Percentiles rank a stretch among this genome's conserved stretches.
Conservation (phyloP, 1,139 yeast genomes). For the Saccharomyces pastorianus region DNA sequence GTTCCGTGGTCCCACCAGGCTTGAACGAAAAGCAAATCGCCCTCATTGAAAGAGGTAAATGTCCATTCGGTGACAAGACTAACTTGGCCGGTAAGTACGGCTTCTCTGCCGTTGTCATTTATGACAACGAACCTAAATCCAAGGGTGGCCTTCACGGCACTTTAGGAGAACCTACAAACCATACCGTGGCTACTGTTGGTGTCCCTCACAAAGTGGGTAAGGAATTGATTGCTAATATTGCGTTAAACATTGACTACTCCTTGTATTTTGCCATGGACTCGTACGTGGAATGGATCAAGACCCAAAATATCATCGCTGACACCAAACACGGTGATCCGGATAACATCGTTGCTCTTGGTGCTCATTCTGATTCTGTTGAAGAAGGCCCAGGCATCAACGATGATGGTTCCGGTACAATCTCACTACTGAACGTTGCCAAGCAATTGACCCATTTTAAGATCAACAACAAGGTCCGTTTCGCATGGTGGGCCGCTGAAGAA, state of each 20-base stretch:
- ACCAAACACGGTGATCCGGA: conserved; percentile 74
- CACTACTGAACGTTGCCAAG: conserved; percentile 76
- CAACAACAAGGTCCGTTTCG: conserved; percentile 84
- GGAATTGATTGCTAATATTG: conserved; percentile 35
- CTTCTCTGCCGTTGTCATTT: conserved; percentile 69
- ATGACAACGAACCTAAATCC: conserved; percentile 56
- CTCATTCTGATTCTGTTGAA: conserved; percentile 83
- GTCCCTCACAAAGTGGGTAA: conserved; percentile 52
- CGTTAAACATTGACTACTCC: conserved; percentile 26
- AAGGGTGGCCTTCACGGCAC: conserved; percentile 50
- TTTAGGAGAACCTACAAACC: conserved; percentile 60
- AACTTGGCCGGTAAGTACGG: conserved; percentile 69
- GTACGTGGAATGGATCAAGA: conserved; percentile 52
- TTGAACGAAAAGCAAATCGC: conserved; percentile 37
- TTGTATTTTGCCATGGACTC: conserved; percentile 48
- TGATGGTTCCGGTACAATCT: conserved; percentile 85
- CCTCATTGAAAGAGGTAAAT: conserved; percentile 69
- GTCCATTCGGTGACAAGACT: conserved; percentile 77
- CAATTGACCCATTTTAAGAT: conserved; percentile 66
- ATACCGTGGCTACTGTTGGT: conserved; percentile 66
- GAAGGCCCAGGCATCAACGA: conserved; percentile 95
- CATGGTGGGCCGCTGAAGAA: conserved; percentile 98
- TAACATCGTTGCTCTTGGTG: conserved; percentile 82
- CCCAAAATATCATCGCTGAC: conserved; percentile 79
- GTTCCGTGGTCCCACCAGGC: conserved; percentile 31